Percentiles rank a stretch among this genome's conserved stretches.
Conservation (phyloP, 2,329 filamentous ascomycete species). For the Colletotrichum sp. region DNA sequence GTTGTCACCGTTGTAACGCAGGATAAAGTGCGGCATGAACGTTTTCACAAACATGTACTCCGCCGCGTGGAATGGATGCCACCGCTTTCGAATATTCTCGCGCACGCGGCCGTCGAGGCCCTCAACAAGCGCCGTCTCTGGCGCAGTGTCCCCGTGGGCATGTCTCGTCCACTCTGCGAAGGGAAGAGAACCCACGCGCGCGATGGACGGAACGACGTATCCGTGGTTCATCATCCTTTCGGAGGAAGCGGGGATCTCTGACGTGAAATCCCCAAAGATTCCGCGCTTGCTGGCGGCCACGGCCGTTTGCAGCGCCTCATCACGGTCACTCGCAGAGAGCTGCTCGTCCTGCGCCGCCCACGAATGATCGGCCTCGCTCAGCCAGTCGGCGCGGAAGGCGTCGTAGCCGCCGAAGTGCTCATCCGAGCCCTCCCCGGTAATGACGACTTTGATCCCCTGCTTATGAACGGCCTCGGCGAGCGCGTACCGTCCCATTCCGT, state of each 20-base stretch:
- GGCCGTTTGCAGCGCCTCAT: neutral
- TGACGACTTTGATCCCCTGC: constrained; percentile 56
- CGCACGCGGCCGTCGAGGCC: neutral
- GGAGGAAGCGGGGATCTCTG: too few relatives aligned
- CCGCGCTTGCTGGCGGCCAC: neutral
- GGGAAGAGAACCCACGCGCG: too few relatives aligned
- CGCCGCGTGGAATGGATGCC: neutral
- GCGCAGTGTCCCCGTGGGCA: too few relatives aligned
- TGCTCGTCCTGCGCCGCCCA: neutral
- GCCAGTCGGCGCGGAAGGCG: constrained; percentile 47
- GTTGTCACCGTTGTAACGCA: constrained; percentile 34
- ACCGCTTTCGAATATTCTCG: neutral
- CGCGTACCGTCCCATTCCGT: neutral
- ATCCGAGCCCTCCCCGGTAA: constrained; percentile 57
- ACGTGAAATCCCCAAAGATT: too few relatives aligned
- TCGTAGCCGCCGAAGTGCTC: constrained; percentile 60
- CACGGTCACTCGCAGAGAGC: neutral
- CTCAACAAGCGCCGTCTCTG: too few relatives aligned
- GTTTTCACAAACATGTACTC: neutral
- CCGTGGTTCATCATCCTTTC: too few relatives aligned
- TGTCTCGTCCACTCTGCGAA: too few relatives aligned
- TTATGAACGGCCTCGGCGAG: constrained; percentile 33
- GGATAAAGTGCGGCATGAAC: constrained; percentile 33
- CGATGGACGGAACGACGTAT: too few relatives aligned
- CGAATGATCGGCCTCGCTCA: constrained; percentile 43